These are phyloP conservation scores for Ogataea siamensis DNA, from an alignment of 805 yeast genomes.

Conservation along the genomic window DNA sequence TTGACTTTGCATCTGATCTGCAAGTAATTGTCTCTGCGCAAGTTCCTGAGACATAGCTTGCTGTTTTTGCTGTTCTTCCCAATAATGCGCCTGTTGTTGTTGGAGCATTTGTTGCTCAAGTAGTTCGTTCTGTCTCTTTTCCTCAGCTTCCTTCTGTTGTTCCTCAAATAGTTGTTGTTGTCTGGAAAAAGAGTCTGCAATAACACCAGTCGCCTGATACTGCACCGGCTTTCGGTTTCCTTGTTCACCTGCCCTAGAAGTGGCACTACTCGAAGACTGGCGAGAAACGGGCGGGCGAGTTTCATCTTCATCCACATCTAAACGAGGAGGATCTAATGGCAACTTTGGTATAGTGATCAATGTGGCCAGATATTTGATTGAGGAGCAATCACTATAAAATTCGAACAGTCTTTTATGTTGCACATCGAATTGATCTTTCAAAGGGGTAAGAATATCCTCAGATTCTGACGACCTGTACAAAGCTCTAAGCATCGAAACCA, in stretches of 20 bases:
- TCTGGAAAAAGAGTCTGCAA: constrained; percentile 33
- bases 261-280: too few relatives aligned
- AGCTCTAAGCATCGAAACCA: constrained; percentile 88
- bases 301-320: constrained; percentile 37
- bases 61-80: constrained; percentile 71
- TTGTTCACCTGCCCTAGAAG: too few relatives aligned
- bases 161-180: constrained; percentile 23
- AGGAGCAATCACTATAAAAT: constrained; percentile 86
- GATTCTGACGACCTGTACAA: constrained; percentile 71
- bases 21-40: constrained; percentile 67
- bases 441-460: constrained; percentile 73
- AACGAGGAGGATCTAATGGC: constrained; percentile 57
- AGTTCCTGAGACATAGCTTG: constrained; percentile 66
- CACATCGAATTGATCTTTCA: constrained; percentile 65
- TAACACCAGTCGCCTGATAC: constrained; percentile 57
- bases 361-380: constrained; percentile 75
- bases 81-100: constrained; percentile 65
- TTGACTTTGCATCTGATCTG: constrained; percentile 68
- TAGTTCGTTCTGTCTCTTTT: constrained; percentile 62
- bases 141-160: constrained; percentile 55
- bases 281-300: too few relatives aligned
- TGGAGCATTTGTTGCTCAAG: constrained; percentile 67
- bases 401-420: constrained; percentile 72
- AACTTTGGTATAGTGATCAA: constrained; percentile 77
- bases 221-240: too few relatives aligned